These are phyloP conservation scores for Yamadazyma laniorum DNA, from an alignment of 805 yeast species.

Conservation along the genomic window DNA sequence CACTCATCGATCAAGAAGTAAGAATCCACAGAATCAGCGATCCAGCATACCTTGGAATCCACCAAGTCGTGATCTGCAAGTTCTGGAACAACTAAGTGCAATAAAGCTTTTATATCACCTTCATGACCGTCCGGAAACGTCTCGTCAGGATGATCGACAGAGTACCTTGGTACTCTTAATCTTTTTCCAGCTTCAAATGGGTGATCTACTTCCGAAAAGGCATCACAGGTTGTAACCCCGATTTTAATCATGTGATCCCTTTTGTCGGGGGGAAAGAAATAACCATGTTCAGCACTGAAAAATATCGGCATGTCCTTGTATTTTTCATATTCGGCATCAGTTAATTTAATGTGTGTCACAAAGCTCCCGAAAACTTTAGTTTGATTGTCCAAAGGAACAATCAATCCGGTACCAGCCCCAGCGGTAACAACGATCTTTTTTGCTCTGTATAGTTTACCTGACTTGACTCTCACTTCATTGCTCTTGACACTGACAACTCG, in stretches of 20 bases:
- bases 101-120: conserved; percentile 11
- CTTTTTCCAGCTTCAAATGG: conserved; percentile 16
- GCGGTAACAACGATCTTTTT: conserved; percentile 31
- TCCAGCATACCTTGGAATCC: conserved; percentile 16
- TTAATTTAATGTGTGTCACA: conserved; percentile 36
- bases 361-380: conserved; percentile 37
- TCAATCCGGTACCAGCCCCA: conserved; percentile 38
- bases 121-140: conserved; percentile 14
- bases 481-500: conserved; percentile 6
- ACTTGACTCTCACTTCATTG: conserved; percentile 9
- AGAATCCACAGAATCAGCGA: conserved; percentile 37
- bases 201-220: conserved; percentile 13
- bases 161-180: conserved; percentile 15
- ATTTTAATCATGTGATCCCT: conserved; percentile 31
- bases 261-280: conserved; percentile 47
- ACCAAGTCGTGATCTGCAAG: conserved; percentile 12
- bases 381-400: conserved; percentile 27
- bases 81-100: conserved; percentile 16
- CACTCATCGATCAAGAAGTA: conserved; percentile 41
- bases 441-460: conserved; percentile 27
- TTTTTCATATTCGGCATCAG: conserved; percentile 31
- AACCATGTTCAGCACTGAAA: conserved; percentile 43
- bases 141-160: conserved; percentile 11
- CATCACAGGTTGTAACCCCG: conserved; percentile 18
- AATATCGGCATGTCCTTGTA: conserved; percentile 42